Base-by-base conservation (phyloP, 306 rosid species). In the Trifolium fragiferum region DNA sequence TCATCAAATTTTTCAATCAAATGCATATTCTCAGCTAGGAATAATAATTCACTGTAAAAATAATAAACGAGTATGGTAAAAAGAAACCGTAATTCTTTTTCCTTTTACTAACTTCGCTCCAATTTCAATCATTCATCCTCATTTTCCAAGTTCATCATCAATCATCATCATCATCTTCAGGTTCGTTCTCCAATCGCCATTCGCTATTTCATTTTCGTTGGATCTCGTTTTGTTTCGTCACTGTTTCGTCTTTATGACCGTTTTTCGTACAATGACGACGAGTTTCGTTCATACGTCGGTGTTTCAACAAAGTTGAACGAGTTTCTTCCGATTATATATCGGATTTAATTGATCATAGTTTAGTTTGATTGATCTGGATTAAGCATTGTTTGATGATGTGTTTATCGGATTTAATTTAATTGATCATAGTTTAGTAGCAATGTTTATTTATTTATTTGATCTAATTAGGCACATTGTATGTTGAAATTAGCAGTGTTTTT, bases 311-410 rank as follows among this genome's bases (percentile, higher is more conserved):
- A 20, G 15, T 47, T 15, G 55, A 9, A 54, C 30, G 10, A 54
- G 27, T 21, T 54, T 54, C 14, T 10, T 20, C 14, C 15, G 15
- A 54, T 54, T 54, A 19, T 54, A 5, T 4, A 54, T 18, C 1
- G 13, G 30, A 54, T 54, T 54, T 54, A 7, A 2, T 49, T 49
- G 20, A 49, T 49, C 19, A 49, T 49, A 49, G 10, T 49, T 49
- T 49, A 49, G 54, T 49, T 49, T 35, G 40, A 37, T 37, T 37
- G 61, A 54, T 54, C 61, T 54, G 15, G 32, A 54, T 54, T 54
- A 54, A 54, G 32, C 32, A 54, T 54, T 54, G 61, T 20, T 49
- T 37, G 40, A 37, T 37, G 7, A 37, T 37, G 40, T 37, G 8
- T 37, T 37, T 30, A 30, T 30, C 33, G 10, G 40, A 12, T 10